These are phyloP conservation scores for Xylariaceae sp. DNA, from an alignment of 2,329 filamentous ascomycete species.

Conservation along the genomic window DNA sequence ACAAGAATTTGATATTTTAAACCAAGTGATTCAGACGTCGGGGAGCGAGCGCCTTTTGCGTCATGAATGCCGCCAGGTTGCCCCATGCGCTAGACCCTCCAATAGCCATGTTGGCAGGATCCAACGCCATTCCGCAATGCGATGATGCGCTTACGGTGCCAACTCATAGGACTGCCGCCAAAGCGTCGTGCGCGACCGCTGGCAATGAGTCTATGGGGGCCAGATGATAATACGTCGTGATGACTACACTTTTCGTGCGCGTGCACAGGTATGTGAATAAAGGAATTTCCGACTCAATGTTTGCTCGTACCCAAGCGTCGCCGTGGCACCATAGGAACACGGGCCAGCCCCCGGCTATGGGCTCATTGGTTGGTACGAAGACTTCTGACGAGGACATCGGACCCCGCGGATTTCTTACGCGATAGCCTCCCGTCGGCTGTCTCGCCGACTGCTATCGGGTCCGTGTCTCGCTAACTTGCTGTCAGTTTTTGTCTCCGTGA, in stretches of 20 bases:
- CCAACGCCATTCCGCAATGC: conserved; percentile 30
- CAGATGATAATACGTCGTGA: conserved; percentile 54
- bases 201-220: conserved; percentile 55
- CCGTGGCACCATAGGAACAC: conserved; percentile 55
- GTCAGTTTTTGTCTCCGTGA: no score
- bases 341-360: conserved; percentile 48
- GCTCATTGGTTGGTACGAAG: conserved; percentile 46
- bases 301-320: conserved; percentile 56
- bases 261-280: conserved; percentile 52
- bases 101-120: conserved; percentile 43
- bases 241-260: conserved; percentile 47
- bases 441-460: no score
- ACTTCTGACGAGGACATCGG: conserved; percentile 44
- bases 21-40: conserved; percentile 17
- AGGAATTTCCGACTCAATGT: conserved; percentile 54
- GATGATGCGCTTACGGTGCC: conserved; percentile 23
- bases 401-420: conserved; percentile 43
- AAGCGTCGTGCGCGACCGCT: conserved; percentile 53
- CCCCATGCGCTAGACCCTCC: conserved; percentile 50
- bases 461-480: no score
- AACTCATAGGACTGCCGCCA: conserved; percentile 51
- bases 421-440: no score
- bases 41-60: conserved; percentile 42
- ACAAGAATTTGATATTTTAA: conserved; percentile 50
- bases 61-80: conserved; percentile 50